A percentile compares a stretch with the other conserved stretches of the same genome.
These are phyloP conservation scores for Spiraea crenata DNA, from an alignment of 331 rosid species.

Conservation along the genomic window DNA sequence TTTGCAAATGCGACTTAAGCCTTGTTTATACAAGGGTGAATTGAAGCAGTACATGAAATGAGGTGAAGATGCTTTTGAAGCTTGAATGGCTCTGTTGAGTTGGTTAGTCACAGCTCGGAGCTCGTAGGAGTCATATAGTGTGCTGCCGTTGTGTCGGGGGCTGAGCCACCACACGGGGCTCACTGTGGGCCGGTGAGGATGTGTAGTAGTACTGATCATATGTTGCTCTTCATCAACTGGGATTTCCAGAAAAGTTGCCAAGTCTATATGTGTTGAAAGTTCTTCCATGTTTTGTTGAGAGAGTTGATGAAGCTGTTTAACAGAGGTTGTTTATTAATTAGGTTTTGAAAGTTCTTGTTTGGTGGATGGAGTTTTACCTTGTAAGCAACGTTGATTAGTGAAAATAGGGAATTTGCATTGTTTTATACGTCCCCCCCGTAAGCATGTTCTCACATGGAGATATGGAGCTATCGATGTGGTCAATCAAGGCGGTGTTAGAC, in stretches of 20 bases:
- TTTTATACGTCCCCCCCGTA: constrained; percentile 37
- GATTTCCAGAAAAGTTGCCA: constrained; percentile 32
- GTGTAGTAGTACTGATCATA: not conserved
- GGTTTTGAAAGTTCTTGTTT: constrained; percentile 25
- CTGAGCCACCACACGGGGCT: constrained; percentile 30
- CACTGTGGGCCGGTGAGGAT: not conserved
- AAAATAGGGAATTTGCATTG: constrained; percentile 40
- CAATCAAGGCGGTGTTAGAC: constrained; percentile 1
- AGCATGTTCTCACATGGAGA: constrained; percentile 18
- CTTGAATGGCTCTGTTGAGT: constrained; percentile 57
- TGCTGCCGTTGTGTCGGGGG: constrained; percentile 50
- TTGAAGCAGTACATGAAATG: constrained; percentile 26
- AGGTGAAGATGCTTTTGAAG: constrained; percentile 35
- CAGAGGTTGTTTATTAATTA: not conserved
- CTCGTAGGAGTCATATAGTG: constrained; percentile 64
- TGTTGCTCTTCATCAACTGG: constrained; percentile 25
- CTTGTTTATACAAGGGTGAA: constrained; percentile 43
- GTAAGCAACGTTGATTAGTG: constrained; percentile 40
- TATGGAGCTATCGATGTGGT: not conserved
- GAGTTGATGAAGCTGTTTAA: not conserved
- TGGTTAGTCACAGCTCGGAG: constrained; percentile 53
- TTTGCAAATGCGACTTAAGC: constrained; percentile 34
- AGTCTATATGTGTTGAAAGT: constrained; percentile 20
- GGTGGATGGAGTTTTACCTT: constrained; percentile 27
- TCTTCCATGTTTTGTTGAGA: constrained; percentile 13